A percentile compares a stretch with the other conserved stretches of the same genome.
phyloP scores from a whole-genome alignment of 345 rosid species.

The Eutrema yunnanense region DNA sequence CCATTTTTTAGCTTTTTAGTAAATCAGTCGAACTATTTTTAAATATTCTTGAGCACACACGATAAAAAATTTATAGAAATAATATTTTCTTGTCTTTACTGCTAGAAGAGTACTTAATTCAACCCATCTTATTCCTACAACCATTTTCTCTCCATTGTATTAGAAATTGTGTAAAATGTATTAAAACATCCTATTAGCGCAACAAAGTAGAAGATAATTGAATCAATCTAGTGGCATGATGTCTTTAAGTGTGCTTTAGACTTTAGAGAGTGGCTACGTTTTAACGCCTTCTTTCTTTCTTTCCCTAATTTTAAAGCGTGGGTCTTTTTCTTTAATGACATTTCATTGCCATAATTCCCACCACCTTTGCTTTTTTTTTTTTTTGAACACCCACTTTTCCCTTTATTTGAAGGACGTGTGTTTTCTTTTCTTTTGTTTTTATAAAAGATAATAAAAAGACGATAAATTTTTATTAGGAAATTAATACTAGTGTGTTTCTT shows the following conservation, averaged over 20 bases:
- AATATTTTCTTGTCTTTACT: too few relatives aligned
- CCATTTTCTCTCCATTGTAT: neutral
- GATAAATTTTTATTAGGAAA: neutral
- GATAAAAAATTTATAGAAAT: too few relatives aligned
- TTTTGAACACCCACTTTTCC: neutral
- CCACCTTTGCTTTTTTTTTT: neutral
- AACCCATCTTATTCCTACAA: too few relatives aligned
- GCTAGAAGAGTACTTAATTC: too few relatives aligned
- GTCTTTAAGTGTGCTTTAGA: constrained; percentile 9
- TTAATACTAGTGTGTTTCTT: neutral
- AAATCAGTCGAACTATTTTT: too few relatives aligned
- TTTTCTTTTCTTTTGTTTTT: neutral
- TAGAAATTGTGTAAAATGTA: neutral
- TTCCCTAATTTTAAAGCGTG: constrained; percentile 21
- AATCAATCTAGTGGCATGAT: neutral
- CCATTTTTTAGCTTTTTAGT: too few relatives aligned
- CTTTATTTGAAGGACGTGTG: constrained; percentile 5
- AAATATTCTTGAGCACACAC: too few relatives aligned
- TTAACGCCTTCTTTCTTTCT: neutral
- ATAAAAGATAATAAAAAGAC: neutral
- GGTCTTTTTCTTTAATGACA: constrained; percentile 6
- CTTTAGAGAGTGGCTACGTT: neutral
- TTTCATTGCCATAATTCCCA: constrained; percentile 20
- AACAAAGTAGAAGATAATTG: neutral
- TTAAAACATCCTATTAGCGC: neutral